Evolutionary conservation across 495 filamentous ascomycete genomes (phyloP).

Genomic region (Penicillium waksmanii): DNA sequence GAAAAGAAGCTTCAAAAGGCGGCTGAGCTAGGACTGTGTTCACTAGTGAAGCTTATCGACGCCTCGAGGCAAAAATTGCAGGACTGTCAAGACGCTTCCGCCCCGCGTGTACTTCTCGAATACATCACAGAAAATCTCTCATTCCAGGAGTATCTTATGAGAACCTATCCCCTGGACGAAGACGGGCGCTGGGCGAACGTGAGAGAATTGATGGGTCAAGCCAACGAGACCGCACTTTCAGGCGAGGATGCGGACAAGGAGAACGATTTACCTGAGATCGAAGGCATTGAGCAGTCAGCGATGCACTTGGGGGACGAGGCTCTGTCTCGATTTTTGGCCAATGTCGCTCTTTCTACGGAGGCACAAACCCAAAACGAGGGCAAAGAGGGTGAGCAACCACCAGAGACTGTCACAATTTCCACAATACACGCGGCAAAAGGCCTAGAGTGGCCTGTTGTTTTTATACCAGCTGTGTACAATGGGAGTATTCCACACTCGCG

Average conservation of each 20-base stretch:
- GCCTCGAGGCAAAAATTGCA: conserved; percentile 61
- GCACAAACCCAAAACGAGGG: conserved; percentile 60
- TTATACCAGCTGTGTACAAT: conserved; percentile 88
- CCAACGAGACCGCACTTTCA: conserved; percentile 59
- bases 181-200: conserved; percentile 91
- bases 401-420: conserved; percentile 82
- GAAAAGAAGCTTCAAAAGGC: conserved; percentile 70
- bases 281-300: conserved; percentile 72
- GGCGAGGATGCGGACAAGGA: conserved; percentile 52
- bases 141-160: conserved; percentile 73
- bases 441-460: conserved; percentile 96
- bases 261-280: conserved; percentile 74
- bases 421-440: conserved; percentile 98
- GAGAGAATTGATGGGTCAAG: conserved; percentile 79
- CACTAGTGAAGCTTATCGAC: conserved; percentile 65
- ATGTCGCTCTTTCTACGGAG: conserved; percentile 84
- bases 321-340: conserved; percentile 83
- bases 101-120: conserved; percentile 72
- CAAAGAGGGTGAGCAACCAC: conserved; percentile 49
- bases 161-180: conserved; percentile 72
- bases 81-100: conserved; percentile 49
- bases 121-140: conserved; percentile 72
- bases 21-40: conserved; percentile 66
- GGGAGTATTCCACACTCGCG: conserved; percentile 95
- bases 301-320: conserved; percentile 60